Evolutionary conservation across 805 yeast genomes (phyloP).

Genomic region (Pichia phayaonensis): DNA sequence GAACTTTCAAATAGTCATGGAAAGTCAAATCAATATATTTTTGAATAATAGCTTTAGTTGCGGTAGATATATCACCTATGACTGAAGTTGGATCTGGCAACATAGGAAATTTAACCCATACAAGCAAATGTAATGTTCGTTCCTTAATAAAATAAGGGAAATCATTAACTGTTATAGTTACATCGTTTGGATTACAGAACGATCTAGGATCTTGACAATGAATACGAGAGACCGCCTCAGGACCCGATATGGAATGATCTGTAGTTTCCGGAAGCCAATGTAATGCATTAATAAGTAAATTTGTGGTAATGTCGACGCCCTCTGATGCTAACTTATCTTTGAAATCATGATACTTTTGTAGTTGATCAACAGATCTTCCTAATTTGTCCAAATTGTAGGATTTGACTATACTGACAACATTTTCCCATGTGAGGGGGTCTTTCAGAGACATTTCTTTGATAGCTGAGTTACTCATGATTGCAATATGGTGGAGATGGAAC

Average conservation of each 20-base stretch:
- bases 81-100: constrained; percentile 41
- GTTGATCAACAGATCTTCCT: constrained; percentile 39
- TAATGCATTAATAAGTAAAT: constrained; percentile 40
- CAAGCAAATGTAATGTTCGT: constrained; percentile 48
- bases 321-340: constrained; percentile 32
- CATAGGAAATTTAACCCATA: constrained; percentile 59
- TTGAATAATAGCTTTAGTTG: constrained; percentile 36
- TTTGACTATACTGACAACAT: constrained; percentile 31
- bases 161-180: constrained; percentile 45
- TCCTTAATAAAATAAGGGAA: constrained; percentile 59
- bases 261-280: constrained; percentile 38
- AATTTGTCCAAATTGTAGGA: constrained; percentile 39
- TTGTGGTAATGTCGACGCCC: constrained; percentile 38
- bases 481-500: background rate
- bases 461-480: background rate
- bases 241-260: background rate
- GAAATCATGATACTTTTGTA: constrained; percentile 39
- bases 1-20: constrained; percentile 34
- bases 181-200: constrained; percentile 35
- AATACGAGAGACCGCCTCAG: constrained; percentile 13
- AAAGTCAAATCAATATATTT: constrained; percentile 42
- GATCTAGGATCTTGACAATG: constrained; percentile 31
- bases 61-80: constrained; percentile 43
- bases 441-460: background rate
- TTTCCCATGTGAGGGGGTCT: constrained; percentile 42